A percentile compares a stretch with the other conserved stretches of the same genome.
Conservation (phyloP, 2,329 filamentous ascomycete species). For the Scytalidium sp. region DNA sequence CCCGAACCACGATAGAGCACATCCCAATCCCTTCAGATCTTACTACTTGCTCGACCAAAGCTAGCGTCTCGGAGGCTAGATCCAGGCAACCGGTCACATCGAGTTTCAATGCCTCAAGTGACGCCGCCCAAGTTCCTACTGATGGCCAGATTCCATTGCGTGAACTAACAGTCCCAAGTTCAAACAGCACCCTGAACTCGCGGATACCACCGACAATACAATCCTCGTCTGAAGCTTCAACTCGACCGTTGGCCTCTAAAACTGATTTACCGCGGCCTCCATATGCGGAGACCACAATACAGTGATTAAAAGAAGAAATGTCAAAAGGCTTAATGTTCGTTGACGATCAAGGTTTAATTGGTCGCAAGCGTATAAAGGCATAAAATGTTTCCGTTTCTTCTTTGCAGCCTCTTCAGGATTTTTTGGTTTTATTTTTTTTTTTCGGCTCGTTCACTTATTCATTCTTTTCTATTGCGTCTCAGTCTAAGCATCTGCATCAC, state of each 20-base stretch:
- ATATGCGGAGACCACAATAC: neutral
- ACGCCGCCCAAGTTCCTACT: constrained; percentile 9
- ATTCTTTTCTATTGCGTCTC: constrained; percentile 8
- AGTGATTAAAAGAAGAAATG: neutral
- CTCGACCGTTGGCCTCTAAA: neutral
- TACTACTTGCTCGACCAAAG: constrained; percentile 3
- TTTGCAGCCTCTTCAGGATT: constrained; percentile 4
- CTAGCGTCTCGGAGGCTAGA: constrained; percentile 16
- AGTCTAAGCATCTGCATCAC: neutral
- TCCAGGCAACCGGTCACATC: constrained; percentile 17
- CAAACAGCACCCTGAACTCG: constrained; percentile 14
- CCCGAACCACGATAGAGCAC: constrained; percentile 19
- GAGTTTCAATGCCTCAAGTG: constrained; percentile 20
- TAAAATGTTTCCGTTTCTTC: neutral
- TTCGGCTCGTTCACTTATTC: no score
- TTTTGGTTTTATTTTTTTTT: constrained; percentile 5
- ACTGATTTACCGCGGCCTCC: neutral
- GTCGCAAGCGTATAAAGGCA: neutral
- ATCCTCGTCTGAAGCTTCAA: neutral
- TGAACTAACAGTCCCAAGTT: constrained; percentile 12
- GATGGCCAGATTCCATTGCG: constrained; percentile 7
- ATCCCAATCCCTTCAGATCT: constrained; percentile 16
- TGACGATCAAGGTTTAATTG: neutral
- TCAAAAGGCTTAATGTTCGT: neutral
- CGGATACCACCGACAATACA: constrained; percentile 7